Conservation (phyloP, 1,139 yeast genomes). For the Yamadazyma membranifaciens region DNA sequence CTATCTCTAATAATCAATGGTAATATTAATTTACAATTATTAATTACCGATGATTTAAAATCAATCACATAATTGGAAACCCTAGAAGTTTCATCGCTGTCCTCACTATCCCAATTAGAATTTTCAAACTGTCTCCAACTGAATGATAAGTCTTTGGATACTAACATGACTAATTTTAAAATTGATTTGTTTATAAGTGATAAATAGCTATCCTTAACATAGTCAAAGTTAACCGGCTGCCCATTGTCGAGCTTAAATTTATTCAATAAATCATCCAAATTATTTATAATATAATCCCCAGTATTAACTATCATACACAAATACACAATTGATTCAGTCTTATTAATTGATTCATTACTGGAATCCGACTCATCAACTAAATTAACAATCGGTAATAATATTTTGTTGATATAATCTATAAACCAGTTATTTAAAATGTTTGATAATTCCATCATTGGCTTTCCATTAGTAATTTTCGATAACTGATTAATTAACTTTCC, state of each 20-base stretch:
- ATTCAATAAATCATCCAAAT: slow-evolving; percentile 74
- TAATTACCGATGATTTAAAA: slow-evolving; percentile 44
- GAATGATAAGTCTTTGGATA: slow-evolving; percentile 60
- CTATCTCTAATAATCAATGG: slow-evolving; percentile 67
- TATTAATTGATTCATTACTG: slow-evolving; percentile 17
- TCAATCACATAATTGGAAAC: slow-evolving; percentile 70
- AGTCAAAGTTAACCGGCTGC: slow-evolving; percentile 45
- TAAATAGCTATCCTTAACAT: slow-evolving; percentile 54
- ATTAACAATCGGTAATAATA: slow-evolving; percentile 62
- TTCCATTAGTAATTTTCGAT: slow-evolving; percentile 69
- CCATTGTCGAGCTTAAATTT: slow-evolving; percentile 44
- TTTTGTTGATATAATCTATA: slow-evolving; percentile 57
- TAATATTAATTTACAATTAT: slow-evolving; percentile 50
- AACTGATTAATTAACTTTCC: slow-evolving; percentile 72
- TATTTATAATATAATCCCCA: slow-evolving; percentile 82
- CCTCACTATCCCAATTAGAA: slow-evolving; percentile 59
- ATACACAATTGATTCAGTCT: slow-evolving; percentile 59
- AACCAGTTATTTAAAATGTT: slow-evolving; percentile 68
- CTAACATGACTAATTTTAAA: slow-evolving; percentile 53
- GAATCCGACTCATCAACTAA: slow-evolving; percentile 12
- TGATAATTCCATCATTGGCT: slow-evolving; percentile 61
- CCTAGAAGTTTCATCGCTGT: slow-evolving; percentile 55
- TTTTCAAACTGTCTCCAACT: slow-evolving; percentile 87
- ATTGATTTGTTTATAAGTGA: slow-evolving; percentile 61
- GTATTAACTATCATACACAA: slow-evolving; percentile 79